Percentiles rank a stretch among this genome's conserved stretches.
phyloP scores from a whole-genome alignment of 345 rosid genomes.

The Erucastrum elatum region DNA sequence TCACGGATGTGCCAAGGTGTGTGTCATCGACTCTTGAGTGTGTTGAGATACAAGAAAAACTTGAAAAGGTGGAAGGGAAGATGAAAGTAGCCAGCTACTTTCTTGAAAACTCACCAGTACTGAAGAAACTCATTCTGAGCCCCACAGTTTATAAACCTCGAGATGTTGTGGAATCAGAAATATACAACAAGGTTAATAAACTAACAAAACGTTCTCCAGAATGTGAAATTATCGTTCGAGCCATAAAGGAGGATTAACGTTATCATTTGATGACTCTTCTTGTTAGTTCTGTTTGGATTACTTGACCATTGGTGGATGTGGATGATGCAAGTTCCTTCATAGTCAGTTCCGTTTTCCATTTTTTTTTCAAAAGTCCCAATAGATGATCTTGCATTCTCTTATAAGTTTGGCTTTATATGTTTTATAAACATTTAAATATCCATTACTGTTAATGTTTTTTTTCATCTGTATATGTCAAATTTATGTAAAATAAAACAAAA shows the following conservation, averaged over 20 bases:
- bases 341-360: not conserved
- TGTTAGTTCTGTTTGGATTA: not conserved
- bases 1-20: constrained; percentile 1
- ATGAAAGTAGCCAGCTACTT: constrained; percentile 7
- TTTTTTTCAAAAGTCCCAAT: not conserved
- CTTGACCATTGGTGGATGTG: not conserved
- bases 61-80: not conserved
- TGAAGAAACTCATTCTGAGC: constrained; percentile 3
- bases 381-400: not conserved
- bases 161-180: not conserved
- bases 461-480: no score
- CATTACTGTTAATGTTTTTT: no score
- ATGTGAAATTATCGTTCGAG: not conserved
- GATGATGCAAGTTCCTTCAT: not conserved
- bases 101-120: constrained; percentile 21
- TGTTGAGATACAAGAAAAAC: not conserved
- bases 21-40: constrained; percentile 9
- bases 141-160: not conserved
- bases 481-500: no score
- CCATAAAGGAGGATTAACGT: not conserved
- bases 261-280: not conserved
- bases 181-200: not conserved
- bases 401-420: not conserved
- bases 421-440: not conserved
- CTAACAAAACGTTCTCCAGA: not conserved